phyloP scores from a whole-genome alignment of 2,329 filamentous ascomycete genomes.

The Dactylellina sp. region DNA sequence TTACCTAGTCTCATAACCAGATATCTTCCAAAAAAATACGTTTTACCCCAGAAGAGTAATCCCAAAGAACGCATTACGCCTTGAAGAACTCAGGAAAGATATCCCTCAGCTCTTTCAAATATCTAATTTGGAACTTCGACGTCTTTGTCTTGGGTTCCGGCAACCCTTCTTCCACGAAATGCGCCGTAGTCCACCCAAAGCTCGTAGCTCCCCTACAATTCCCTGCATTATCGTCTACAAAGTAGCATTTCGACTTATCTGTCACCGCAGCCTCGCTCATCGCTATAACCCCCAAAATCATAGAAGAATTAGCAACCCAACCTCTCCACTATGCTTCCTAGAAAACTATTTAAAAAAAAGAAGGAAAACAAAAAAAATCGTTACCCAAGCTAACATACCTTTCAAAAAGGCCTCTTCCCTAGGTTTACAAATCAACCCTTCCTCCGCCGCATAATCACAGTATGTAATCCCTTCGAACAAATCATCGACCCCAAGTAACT shows the following conservation, averaged over 20 bases:
- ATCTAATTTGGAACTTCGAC: conserved; percentile 79
- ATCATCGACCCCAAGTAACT: conserved; percentile 83
- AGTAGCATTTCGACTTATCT: conserved; percentile 80
- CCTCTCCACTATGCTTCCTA: conserved; percentile 13
- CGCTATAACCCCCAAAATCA: conserved; percentile 67
- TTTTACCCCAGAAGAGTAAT: not conserved
- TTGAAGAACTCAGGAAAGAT: conserved; percentile 91
- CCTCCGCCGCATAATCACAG: conserved; percentile 80
- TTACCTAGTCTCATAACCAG: too few species aligned
- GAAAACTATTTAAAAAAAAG: too few species aligned
- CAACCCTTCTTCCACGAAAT: conserved; percentile 83
- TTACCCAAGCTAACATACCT: conserved; percentile 57
- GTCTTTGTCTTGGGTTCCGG: conserved; percentile 73
- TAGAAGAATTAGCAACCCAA: conserved; percentile 4
- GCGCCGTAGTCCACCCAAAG: conserved; percentile 86
- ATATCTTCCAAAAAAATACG: too few species aligned
- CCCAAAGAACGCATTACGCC: conserved; percentile 53
- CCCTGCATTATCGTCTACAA: conserved; percentile 89
- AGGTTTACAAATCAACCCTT: conserved; percentile 87
- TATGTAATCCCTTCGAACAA: conserved; percentile 86
- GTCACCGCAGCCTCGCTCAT: conserved; percentile 84
- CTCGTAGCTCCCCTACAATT: conserved; percentile 83
- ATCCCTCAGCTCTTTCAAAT: conserved; percentile 78
- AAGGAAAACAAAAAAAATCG: not conserved
- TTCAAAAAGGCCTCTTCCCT: conserved; percentile 84